Conservation (phyloP, 768 basidiomycete species). For the Suillus brevipes region DNA sequence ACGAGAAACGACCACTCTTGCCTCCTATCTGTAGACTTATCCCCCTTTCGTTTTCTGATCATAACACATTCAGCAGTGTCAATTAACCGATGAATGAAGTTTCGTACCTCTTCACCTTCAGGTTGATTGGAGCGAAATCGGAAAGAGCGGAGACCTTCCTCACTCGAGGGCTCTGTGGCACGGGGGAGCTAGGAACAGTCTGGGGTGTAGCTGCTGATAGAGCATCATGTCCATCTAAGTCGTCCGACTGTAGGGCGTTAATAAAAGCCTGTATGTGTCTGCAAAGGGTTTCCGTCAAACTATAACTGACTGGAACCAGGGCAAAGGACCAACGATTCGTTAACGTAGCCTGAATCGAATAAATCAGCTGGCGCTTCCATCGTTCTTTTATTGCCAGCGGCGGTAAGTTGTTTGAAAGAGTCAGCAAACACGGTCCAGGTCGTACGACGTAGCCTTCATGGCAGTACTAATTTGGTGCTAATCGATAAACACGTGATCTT, state of each 20-base stretch:
- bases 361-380: constrained; percentile 17
- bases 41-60: constrained; percentile 39
- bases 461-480: too few species aligned
- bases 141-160: constrained; percentile 81
- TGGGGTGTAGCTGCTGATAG: constrained; percentile 23
- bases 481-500: neutral
- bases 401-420: constrained; percentile 10
- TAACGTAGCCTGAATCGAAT: constrained; percentile 59
- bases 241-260: constrained; percentile 67
- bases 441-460: too few species aligned
- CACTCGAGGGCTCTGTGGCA: constrained; percentile 47
- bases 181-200: constrained; percentile 22
- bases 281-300: constrained; percentile 5
- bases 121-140: constrained; percentile 89
- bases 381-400: constrained; percentile 13
- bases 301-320: neutral
- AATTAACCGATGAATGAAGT: neutral
- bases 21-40: constrained; percentile 38
- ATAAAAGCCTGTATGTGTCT: constrained; percentile 78
- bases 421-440: neutral
- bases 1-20: constrained; percentile 79
- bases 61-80: constrained; percentile 8
- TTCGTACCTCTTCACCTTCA: constrained; percentile 70
- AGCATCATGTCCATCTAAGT: constrained; percentile 33
- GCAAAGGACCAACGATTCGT: constrained; percentile 61